phyloP scores from a whole-genome alignment of 2,329 filamentous ascomycete species.

The Periglandula ipomoeae region DNA sequence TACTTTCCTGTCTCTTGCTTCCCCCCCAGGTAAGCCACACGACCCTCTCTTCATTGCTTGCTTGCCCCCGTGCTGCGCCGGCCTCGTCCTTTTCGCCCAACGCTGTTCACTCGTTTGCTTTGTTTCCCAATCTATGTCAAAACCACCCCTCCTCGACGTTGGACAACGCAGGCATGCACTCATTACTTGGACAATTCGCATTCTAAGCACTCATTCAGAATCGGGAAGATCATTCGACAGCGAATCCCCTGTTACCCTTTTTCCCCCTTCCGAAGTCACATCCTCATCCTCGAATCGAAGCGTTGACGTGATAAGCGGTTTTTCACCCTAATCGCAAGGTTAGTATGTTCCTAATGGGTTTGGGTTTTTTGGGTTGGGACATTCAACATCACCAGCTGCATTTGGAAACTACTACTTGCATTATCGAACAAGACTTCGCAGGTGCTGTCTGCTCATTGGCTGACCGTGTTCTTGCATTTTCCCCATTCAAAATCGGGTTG shows the following conservation, averaged over 20 bases:
- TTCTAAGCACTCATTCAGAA: slow-evolving; percentile 6
- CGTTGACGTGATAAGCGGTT: slow-evolving; percentile 10
- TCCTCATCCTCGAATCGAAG: not conserved
- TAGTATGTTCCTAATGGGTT: slow-evolving; percentile 6
- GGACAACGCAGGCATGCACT: not conserved
- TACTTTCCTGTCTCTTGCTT: slow-evolving; percentile 17
- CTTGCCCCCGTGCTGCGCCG: slow-evolving; percentile 8
- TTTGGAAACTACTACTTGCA: not conserved
- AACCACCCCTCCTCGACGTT: slow-evolving; percentile 1
- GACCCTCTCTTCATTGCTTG: slow-evolving; percentile 8
- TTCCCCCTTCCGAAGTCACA: not conserved
- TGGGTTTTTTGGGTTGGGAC: not conserved
- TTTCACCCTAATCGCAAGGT: slow-evolving; percentile 13
- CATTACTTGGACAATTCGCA: slow-evolving; percentile 2
- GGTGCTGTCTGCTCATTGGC: not conserved
- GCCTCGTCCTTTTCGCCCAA: slow-evolving; percentile 4
- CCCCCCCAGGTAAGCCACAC: slow-evolving; percentile 21
- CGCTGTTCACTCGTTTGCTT: slow-evolving; percentile 8
- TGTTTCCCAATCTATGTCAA: slow-evolving; percentile 1
- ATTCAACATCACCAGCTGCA: not conserved
- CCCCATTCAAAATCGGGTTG: not conserved
- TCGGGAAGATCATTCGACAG: slow-evolving; percentile 10
- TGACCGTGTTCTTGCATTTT: not conserved
- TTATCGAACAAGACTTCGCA: not conserved
- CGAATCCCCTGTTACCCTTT: slow-evolving; percentile 7